A percentile compares a stretch with the other conserved stretches of the same genome.
Evolutionary conservation across 73 alveolate species (phyloP).

Genomic region (Tetrahymena elliotti): DNA sequence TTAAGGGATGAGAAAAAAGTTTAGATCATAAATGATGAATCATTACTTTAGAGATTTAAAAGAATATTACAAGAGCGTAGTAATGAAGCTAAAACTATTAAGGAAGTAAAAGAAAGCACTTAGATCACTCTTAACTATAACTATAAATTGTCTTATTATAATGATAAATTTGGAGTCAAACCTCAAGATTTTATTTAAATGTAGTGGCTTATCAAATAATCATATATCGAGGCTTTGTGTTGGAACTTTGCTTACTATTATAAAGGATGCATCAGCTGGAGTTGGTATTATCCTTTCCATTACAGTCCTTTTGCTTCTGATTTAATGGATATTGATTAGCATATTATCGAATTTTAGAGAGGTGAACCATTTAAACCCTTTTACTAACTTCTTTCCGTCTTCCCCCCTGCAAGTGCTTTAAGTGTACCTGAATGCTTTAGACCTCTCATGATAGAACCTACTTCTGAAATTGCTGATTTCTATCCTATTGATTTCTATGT

Average conservation of each 20-base stretch:
- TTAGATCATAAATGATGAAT: background rate
- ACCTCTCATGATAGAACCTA: conserved; percentile 44
- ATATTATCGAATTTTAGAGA: conserved; percentile 49
- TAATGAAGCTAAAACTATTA: background rate
- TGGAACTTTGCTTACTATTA: conserved; percentile 97
- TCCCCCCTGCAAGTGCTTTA: conserved; percentile 77
- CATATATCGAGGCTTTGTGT: conserved; percentile 96
- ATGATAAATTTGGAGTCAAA: conserved; percentile 79
- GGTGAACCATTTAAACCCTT: conserved; percentile 84
- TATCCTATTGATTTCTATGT: conserved; percentile 93
- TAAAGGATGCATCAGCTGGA: conserved; percentile 91
- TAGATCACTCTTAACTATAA: conserved; percentile 33
- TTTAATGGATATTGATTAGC: conserved; percentile 50
- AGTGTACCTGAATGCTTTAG: conserved; percentile 78
- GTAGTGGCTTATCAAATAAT: conserved; percentile 55
- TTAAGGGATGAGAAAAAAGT: background rate
- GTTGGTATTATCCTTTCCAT: conserved; percentile 96
- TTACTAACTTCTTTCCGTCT: conserved; percentile 78
- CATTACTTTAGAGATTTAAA: conserved; percentile 45
- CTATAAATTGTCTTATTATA: conserved; percentile 79
- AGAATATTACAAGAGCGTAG: conserved; percentile 2
- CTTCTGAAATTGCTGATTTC: conserved; percentile 91
- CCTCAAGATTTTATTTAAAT: conserved; percentile 64
- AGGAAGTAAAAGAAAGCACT: background rate
- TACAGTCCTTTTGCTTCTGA: conserved; percentile 98